phyloP scores from a whole-genome alignment of 306 rosid genomes.

The Abrus pulchellus region DNA sequence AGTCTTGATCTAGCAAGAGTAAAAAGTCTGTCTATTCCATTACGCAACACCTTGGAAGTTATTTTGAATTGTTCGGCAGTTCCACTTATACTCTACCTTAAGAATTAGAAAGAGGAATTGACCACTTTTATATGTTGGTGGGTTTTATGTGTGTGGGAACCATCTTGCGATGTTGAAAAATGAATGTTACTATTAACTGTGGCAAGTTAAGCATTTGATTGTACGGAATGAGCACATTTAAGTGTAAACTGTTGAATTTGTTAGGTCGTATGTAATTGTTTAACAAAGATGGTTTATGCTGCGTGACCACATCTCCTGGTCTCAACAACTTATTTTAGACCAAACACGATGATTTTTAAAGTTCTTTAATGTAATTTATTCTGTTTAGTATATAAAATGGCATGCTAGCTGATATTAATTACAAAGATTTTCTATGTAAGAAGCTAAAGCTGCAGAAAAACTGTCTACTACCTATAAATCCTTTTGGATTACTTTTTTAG shows the following conservation, averaged over 20 bases:
- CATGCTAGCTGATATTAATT: constrained; percentile 46
- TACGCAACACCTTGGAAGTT: not conserved
- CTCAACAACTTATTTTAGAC: constrained; percentile 5
- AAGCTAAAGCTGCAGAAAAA: constrained; percentile 65
- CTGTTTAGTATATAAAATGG: constrained; percentile 44
- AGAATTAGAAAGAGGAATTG: not conserved
- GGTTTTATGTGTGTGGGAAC: not conserved
- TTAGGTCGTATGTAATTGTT: constrained; percentile 19
- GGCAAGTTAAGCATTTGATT: constrained; percentile 2
- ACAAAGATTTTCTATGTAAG: constrained; percentile 46
- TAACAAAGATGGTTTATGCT: not conserved
- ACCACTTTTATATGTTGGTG: not conserved
- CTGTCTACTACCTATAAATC: constrained; percentile 66
- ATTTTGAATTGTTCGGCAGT: not conserved
- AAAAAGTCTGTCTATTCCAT: no score
- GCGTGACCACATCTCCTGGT: not conserved
- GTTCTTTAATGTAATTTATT: constrained; percentile 38
- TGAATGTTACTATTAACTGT: constrained; percentile 5
- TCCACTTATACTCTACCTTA: constrained; percentile 3
- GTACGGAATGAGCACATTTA: not conserved
- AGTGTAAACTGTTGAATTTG: constrained; percentile 8
- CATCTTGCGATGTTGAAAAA: not conserved
- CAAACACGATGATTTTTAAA: constrained; percentile 22
- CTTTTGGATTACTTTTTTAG: constrained; percentile 54
- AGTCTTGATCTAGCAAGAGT: not conserved